Conservation (phyloP, 495 filamentous ascomycete genomes). For the Penicillium bialowiezense region DNA sequence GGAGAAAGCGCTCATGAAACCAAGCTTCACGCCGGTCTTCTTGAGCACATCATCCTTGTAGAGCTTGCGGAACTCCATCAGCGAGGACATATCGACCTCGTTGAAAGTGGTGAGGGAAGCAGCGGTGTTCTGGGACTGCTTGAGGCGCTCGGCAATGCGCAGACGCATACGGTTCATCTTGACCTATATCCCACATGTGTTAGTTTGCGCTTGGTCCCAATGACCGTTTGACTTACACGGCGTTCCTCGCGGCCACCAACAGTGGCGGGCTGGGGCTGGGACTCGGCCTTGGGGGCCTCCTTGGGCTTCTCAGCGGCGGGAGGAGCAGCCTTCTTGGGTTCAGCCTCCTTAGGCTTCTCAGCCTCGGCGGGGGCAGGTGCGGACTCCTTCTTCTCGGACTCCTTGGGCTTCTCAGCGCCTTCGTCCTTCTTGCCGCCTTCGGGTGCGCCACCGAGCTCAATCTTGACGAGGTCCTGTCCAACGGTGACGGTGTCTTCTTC, state of each 20-base stretch:
- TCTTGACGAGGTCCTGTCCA: conserved; percentile 81
- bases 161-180: conserved; percentile 99
- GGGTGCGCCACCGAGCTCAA: conserved; percentile 75
- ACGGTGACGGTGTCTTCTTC: conserved; percentile 97
- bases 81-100: conserved; percentile 97
- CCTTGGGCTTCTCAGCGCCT: conserved; percentile 38
- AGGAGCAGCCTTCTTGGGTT: conserved; percentile 38
- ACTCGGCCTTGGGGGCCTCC: conserved; percentile 29
- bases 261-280: conserved; percentile 27
- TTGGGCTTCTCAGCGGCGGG: conserved; percentile 28
- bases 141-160: conserved; percentile 92
- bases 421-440: conserved; percentile 51
- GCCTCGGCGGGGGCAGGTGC: conserved; percentile 34
- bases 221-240: conserved; percentile 57
- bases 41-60: conserved; percentile 97
- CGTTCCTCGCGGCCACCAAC: conserved; percentile 84
- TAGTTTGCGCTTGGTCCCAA: neutral
- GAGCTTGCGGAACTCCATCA: conserved; percentile 94
- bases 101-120: conserved; percentile 98
- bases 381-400: conserved; percentile 32
- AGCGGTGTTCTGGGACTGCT: conserved; percentile 98
- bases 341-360: conserved; percentile 42
- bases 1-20: conserved; percentile 98
- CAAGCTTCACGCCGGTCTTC: conserved; percentile 95
- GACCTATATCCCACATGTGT: conserved; percentile 51